Evolutionary conservation across 1,284 basidiomycete species (phyloP).

Genomic region (Heliocybe sulcata): DNA sequence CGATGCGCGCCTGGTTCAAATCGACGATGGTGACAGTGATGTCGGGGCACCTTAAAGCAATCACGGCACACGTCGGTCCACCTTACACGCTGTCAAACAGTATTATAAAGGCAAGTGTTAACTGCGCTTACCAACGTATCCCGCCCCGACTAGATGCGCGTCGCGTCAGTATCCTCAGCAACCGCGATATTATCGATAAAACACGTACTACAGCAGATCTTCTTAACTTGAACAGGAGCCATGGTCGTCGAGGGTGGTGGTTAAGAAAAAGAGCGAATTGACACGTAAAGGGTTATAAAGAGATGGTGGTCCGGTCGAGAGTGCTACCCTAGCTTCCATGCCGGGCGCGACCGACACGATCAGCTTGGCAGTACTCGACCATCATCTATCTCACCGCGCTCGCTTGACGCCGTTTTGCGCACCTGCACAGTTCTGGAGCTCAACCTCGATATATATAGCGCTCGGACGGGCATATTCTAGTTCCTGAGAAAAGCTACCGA

Average conservation of each 20-base stretch:
- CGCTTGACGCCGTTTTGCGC: no score
- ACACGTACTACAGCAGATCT: constrained; percentile 86
- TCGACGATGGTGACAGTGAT: constrained; percentile 97
- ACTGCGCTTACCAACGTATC: constrained; percentile 79
- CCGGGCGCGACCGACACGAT: no score
- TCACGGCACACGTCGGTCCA: constrained; percentile 92
- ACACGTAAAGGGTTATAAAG: neutral
- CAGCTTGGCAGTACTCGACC: no score
- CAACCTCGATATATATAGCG: no score
- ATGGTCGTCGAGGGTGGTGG: constrained; percentile 25
- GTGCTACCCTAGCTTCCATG: no score
- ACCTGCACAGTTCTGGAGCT: no score
- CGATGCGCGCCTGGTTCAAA: constrained; percentile 90
- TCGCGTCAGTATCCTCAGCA: constrained; percentile 2
- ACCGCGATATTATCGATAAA: neutral
- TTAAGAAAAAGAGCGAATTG: constrained; percentile 10
- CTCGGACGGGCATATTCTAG: no score
- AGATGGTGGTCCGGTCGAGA: no score
- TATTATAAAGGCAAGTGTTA: neutral
- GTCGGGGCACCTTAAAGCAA: constrained; percentile 92
- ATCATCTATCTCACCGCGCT: no score
- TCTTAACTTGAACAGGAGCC: constrained; percentile 66
- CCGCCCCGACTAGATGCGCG: constrained; percentile 73
- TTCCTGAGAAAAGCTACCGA: no score
- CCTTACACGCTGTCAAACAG: constrained; percentile 33